Base-by-base conservation (phyloP, 2,329 filamentous ascomycete genomes). In the Epichloe amarillans region DNA sequence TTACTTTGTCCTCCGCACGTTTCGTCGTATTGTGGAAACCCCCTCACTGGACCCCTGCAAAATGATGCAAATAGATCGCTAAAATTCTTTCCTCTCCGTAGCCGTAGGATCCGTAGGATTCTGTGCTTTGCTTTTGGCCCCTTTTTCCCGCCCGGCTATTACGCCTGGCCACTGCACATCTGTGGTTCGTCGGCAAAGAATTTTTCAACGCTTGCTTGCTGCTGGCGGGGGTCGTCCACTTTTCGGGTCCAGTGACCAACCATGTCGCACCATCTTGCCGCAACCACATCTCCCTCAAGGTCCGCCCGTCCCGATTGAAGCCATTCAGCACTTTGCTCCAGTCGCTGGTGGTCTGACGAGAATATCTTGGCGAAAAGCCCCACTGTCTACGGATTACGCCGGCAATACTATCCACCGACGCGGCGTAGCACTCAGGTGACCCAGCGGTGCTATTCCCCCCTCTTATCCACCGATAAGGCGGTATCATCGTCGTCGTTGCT, bases 351-450 rank as follows among this genome's bases (percentile, higher is more conserved):
- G 33, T 39, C 14, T 36, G 11, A 42, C 44, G 26, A 49, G 41
- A 49, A 49, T 36, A 44, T 48, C 40, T 53, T 44, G 51, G 52
- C 46, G 45, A 52, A 21, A 42, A 51, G 59, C 57, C 60, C 62
- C 62, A 64, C 61, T 55, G 50, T 49, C 49, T 52, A 56, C 19
- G 19, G 19, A 21, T 21, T 21, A 21, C 46, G 46, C 56, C 60
- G 61, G 62, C 56, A 51, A 57, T 62, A 63, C 60, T 59, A 60
- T 61, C 54, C 49, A 52, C 61, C 62, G 60, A 54, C 47, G 19
- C 52, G 56, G 53, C 52, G 54, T 51, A 50, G 51, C 53, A 53
- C 51, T 54, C 54, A 59, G 61, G 57, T 57, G 57, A 60, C 56
- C 52, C 43, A 53, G 47, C 26, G 17, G 35, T 59, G 50, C 48